Percentiles rank a stretch among this genome's conserved stretches.
Evolutionary conservation across 768 basidiomycete genomes (phyloP).

Genomic region (Pseudohyphozyma bogoriensis): DNA sequence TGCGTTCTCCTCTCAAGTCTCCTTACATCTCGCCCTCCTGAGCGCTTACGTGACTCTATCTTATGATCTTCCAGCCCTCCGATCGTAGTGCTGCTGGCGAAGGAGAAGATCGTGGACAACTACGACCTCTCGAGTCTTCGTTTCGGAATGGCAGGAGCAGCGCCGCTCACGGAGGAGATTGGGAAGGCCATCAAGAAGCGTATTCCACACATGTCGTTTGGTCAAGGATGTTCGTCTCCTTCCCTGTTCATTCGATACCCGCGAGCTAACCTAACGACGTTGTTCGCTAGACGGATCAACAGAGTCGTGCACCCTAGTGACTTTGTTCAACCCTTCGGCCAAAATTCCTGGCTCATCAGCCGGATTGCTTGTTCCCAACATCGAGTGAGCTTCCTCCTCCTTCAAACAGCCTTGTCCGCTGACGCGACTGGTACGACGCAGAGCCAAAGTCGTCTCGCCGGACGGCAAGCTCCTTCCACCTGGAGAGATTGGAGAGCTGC

Average conservation of each 20-base stretch:
- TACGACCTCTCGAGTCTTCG: conserved; percentile 10
- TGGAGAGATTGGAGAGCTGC: conserved; percentile 19
- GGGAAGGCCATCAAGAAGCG: background rate
- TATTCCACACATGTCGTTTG: background rate
- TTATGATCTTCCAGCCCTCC: background rate
- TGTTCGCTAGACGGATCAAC: background rate
- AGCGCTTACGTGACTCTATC: background rate
- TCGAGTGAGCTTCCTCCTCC: conserved; percentile 10
- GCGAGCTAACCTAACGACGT: too few species aligned
- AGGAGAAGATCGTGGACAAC: conserved; percentile 7
- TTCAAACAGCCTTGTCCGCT: background rate
- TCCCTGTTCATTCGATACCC: background rate
- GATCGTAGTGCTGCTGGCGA: conserved; percentile 17
- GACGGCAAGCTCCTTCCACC: conserved; percentile 21
- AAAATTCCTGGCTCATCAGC: conserved; percentile 6
- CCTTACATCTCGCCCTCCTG: too few species aligned
- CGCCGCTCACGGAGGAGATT: conserved; percentile 19
- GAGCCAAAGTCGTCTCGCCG: conserved; percentile 18
- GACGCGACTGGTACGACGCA: background rate
- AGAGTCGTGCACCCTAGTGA: conserved; percentile 15
- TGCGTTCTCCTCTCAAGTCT: background rate
- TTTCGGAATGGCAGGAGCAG: conserved; percentile 18
- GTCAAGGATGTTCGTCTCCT: conserved; percentile 10
- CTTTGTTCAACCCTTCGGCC: background rate
- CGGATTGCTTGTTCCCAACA: conserved; percentile 8